These are phyloP conservation scores for Lasiodiplodia theobromae DNA, from an alignment of 2,329 filamentous ascomycete species.

Conservation along the genomic window DNA sequence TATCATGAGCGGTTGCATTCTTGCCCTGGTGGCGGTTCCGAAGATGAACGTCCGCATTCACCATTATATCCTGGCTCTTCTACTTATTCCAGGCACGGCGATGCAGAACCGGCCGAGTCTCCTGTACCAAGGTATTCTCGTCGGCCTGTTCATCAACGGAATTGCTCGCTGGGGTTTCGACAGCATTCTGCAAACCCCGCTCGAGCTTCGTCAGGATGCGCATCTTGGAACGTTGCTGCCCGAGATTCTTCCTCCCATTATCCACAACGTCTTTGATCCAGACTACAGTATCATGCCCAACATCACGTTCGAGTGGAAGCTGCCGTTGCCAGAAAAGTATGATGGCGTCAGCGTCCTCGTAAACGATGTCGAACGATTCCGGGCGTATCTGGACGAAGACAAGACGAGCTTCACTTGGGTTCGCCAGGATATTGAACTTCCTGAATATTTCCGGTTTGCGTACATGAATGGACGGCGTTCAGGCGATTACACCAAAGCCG, in stretches of 20 bases:
- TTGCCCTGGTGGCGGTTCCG: slow-evolving; percentile 75
- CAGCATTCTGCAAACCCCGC: slow-evolving; percentile 82
- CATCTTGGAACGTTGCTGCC: slow-evolving; percentile 67
- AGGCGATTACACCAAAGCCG: slow-evolving; percentile 79
- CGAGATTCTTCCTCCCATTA: slow-evolving; percentile 49
- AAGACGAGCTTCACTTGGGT: slow-evolving; percentile 66
- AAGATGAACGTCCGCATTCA: slow-evolving; percentile 86
- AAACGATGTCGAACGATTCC: slow-evolving; percentile 83
- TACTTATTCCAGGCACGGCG: slow-evolving; percentile 85
- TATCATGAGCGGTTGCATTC: slow-evolving; percentile 69
- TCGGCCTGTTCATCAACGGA: slow-evolving; percentile 94
- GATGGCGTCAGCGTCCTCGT: slow-evolving; percentile 82
- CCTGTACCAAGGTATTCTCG: slow-evolving; percentile 85
- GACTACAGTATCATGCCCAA: slow-evolving; percentile 55
- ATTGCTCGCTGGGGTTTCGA: slow-evolving; percentile 95
- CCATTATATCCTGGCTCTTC: slow-evolving; percentile 88
- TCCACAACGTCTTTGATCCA: slow-evolving; percentile 56
- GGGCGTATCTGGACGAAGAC: slow-evolving; percentile 69
- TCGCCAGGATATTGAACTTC: slow-evolving; percentile 49
- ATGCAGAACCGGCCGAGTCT: slow-evolving; percentile 86
- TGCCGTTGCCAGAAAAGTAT: slow-evolving; percentile 57
- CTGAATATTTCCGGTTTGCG: slow-evolving; percentile 80
- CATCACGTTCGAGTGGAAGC: slow-evolving; percentile 69
- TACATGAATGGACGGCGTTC: slow-evolving; percentile 71
- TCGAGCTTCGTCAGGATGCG: slow-evolving; percentile 66